Conservation (phyloP, 2,329 filamentous ascomycete genomes). For the Falciphora oryzae region DNA sequence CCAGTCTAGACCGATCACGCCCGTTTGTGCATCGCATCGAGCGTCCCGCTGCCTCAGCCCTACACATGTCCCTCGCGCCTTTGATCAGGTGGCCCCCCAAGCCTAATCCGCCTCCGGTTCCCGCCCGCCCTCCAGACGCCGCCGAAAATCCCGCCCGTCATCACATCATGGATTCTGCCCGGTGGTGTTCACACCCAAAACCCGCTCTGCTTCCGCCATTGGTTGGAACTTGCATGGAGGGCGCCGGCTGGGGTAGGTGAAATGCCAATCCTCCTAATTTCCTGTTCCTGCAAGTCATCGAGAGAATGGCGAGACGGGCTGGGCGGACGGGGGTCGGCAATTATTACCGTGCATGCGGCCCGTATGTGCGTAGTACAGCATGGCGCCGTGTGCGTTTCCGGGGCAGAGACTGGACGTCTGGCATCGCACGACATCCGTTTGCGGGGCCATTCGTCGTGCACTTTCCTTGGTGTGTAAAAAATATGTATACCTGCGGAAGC, state of each 20-base stretch:
- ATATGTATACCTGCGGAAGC: too few relatives aligned
- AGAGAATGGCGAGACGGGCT: conserved; percentile 1
- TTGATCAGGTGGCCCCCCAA: background rate
- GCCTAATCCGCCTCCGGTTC: too few relatives aligned
- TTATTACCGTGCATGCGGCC: background rate
- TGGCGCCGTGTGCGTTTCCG: background rate
- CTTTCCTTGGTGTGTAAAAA: background rate
- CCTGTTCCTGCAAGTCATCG: conserved; percentile 3
- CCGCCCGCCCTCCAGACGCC: background rate
- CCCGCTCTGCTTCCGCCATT: background rate
- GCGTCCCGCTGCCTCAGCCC: background rate
- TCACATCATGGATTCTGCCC: background rate
- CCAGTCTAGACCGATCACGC: conserved; percentile 6
- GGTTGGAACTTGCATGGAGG: background rate
- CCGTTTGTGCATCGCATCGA: background rate
- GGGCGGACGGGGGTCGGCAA: background rate
- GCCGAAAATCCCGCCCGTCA: background rate
- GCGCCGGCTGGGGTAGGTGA: too few relatives aligned
- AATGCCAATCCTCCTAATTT: background rate
- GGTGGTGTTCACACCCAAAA: background rate
- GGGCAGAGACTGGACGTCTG: background rate
- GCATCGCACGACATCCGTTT: background rate
- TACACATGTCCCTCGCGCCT: background rate
- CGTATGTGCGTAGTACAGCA: background rate
- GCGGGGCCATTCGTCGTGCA: too few relatives aligned